Conservation (phyloP, 495 filamentous ascomycete species). For the Penicillium antarcticum region DNA sequence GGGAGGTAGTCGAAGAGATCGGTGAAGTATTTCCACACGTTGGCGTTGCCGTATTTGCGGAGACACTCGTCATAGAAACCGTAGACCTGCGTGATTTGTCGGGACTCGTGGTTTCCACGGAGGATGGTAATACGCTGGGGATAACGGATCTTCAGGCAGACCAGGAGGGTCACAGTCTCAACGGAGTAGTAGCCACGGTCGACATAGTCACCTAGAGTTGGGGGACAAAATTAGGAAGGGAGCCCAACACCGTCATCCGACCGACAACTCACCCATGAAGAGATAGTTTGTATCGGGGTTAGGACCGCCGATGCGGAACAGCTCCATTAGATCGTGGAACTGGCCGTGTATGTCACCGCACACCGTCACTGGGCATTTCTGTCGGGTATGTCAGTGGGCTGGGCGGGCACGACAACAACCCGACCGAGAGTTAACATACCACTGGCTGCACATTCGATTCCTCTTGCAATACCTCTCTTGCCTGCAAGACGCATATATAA, state of each 20-base stretch:
- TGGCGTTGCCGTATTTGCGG: slow-evolving; percentile 96
- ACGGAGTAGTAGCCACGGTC: slow-evolving; percentile 97
- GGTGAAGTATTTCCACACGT: slow-evolving; percentile 99
- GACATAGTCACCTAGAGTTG: slow-evolving; percentile 78
- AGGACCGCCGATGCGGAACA: slow-evolving; percentile 88
- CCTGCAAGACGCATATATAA: slow-evolving; percentile 48
- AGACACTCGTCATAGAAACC: slow-evolving; percentile 98
- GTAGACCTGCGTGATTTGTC: slow-evolving; percentile 96
- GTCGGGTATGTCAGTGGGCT: slow-evolving; percentile 24
- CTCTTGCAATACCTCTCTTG: slow-evolving; percentile 91
- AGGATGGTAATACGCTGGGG: slow-evolving; percentile 95
- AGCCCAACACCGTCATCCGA: slow-evolving; percentile 12
- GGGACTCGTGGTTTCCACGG: slow-evolving; percentile 94
- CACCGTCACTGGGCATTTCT: slow-evolving; percentile 95
- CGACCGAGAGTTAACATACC: slow-evolving; percentile 57
- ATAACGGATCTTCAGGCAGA: slow-evolving; percentile 94
- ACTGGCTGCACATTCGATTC: slow-evolving; percentile 99
- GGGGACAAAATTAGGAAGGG: not conserved
- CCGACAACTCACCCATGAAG: slow-evolving; percentile 75
- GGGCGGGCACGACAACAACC: slow-evolving; percentile 7
- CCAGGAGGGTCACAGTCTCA: slow-evolving; percentile 90
- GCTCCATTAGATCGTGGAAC: slow-evolving; percentile 92
- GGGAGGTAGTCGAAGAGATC: slow-evolving; percentile 99
- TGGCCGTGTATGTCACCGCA: slow-evolving; percentile 94
- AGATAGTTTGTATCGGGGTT: slow-evolving; percentile 94